A percentile compares a stretch with the other conserved stretches of the same genome.
Conservation (phyloP, 306 rosid genomes). For the Vigna hirtella region DNA sequence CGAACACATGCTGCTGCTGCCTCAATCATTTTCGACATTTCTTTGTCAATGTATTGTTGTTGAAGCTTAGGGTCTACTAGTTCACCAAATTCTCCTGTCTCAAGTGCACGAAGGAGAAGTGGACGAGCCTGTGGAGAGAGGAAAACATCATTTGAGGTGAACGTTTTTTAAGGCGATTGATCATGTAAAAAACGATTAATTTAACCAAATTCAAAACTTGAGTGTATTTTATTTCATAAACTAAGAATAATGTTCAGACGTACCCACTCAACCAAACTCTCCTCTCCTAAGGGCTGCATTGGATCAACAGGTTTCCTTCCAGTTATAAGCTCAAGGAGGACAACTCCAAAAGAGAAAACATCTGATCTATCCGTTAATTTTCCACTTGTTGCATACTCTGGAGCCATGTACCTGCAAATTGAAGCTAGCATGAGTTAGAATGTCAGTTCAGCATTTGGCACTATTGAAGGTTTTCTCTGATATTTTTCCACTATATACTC, state of each 20-base stretch:
- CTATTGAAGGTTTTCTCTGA: slow-evolving; percentile 1
- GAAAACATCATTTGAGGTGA: slow-evolving; percentile 33
- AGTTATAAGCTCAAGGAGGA: slow-evolving; percentile 86
- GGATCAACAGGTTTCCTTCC: slow-evolving; percentile 92
- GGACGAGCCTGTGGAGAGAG: slow-evolving; percentile 82
- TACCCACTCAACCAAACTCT: slow-evolving; percentile 99
- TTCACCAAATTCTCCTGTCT: slow-evolving; percentile 63
- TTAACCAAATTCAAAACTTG: not conserved
- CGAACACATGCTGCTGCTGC: slow-evolving; percentile 97
- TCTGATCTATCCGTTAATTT: slow-evolving; percentile 95
- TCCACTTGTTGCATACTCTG: slow-evolving; percentile 96
- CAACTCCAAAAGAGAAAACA: slow-evolving; percentile 94
- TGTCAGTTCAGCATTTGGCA: slow-evolving; percentile 13
- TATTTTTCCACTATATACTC: not conserved
- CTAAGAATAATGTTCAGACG: slow-evolving; percentile 43
- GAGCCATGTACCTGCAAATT: slow-evolving; percentile 86
- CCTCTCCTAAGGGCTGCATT: slow-evolving; percentile 84
- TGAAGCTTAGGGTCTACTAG: slow-evolving; percentile 78
- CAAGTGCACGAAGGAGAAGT: slow-evolving; percentile 66
- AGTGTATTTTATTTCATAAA: slow-evolving; percentile 19
- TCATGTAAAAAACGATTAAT: not conserved
- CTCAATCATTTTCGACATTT: slow-evolving; percentile 86
- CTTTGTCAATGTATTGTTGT: slow-evolving; percentile 61
- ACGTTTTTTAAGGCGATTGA: not conserved
- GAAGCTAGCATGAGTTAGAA: slow-evolving; percentile 28